These are phyloP conservation scores for Heterobasidion irregulare DNA, from an alignment of 1,284 basidiomycete species.

Conservation along the genomic window DNA sequence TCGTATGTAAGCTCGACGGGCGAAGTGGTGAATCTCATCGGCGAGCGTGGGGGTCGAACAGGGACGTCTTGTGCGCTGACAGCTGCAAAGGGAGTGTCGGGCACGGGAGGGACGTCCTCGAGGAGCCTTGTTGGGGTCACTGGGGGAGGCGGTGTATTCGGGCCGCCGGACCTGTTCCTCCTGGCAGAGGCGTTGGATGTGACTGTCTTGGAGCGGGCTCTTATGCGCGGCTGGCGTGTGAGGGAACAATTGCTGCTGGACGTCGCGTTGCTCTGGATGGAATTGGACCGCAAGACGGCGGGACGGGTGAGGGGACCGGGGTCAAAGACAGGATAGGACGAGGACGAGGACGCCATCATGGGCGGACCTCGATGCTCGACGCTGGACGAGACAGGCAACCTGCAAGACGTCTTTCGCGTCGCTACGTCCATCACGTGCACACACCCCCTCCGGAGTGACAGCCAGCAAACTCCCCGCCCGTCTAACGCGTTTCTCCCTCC, in stretches of 20 bases:
- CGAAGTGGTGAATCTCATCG: slow-evolving; percentile 6
- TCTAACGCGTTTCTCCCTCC: no score
- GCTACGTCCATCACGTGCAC: no score
- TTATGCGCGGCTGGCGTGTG: slow-evolving; percentile 23
- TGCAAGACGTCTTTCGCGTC: not conserved
- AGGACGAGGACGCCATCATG: slow-evolving; percentile 14
- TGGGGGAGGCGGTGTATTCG: slow-evolving; percentile 1
- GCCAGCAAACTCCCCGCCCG: not conserved
- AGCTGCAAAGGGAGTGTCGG: slow-evolving; percentile 1
- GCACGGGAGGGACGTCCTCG: slow-evolving; percentile 2
- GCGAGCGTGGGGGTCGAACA: slow-evolving; percentile 12
- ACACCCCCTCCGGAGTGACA: not conserved
- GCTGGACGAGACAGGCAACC: slow-evolving; percentile 7
- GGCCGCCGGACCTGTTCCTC: slow-evolving; percentile 6
- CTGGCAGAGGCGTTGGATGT: slow-evolving; percentile 12
- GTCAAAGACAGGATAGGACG: slow-evolving; percentile 14
- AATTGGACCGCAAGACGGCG: slow-evolving; percentile 30
- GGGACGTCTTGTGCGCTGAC: slow-evolving; percentile 3
- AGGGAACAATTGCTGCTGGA: slow-evolving; percentile 22
- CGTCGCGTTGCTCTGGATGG: slow-evolving; percentile 30
- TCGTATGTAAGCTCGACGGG: not conserved
- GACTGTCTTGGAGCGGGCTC: slow-evolving; percentile 18
- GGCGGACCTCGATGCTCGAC: slow-evolving; percentile 8
- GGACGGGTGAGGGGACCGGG: slow-evolving; percentile 6
- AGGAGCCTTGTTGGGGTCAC: slow-evolving; percentile 1